Percentiles rank a stretch among this genome's conserved stretches.
phyloP scores from a whole-genome alignment of 192 early-diverging fungal genomes.

The Coemansia sp. region DNA sequence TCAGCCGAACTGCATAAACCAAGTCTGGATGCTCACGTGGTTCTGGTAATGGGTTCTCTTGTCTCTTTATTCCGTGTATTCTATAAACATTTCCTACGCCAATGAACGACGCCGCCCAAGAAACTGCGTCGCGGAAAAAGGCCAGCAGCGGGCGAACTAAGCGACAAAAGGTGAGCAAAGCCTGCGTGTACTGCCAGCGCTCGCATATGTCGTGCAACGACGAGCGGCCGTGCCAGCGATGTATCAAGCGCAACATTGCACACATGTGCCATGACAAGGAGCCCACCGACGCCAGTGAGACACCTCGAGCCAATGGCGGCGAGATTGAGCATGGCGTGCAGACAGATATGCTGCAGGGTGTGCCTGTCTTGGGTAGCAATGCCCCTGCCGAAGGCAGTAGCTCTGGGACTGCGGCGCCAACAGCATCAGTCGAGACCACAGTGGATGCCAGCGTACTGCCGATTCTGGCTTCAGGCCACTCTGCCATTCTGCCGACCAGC shows the following conservation, averaged over 20 bases:
- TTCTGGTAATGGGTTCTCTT: too few relatives aligned
- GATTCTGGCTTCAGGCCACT: constrained; percentile 11
- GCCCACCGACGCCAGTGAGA: constrained; percentile 5
- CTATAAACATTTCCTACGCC: background rate
- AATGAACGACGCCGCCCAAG: constrained; percentile 6
- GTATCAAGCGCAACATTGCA: constrained; percentile 93
- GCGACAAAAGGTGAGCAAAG: constrained; percentile 57
- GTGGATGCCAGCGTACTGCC: constrained; percentile 14
- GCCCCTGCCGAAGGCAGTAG: background rate
- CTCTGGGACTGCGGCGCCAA: background rate
- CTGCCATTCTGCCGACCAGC: constrained; percentile 4
- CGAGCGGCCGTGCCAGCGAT: constrained; percentile 90
- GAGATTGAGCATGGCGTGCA: background rate
- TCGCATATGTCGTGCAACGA: constrained; percentile 97
- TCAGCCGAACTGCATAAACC: too few relatives aligned
- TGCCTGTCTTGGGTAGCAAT: background rate
- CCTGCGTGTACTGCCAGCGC: constrained; percentile 92
- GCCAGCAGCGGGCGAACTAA: constrained; percentile 28
- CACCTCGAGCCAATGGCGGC: background rate
- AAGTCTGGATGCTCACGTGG: background rate
- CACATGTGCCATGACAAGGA: constrained; percentile 90
- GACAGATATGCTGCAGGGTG: background rate
- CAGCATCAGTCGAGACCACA: background rate
- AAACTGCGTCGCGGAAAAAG: constrained; percentile 13
- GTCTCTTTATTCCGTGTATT: constrained; percentile 1